Conservation (phyloP, 176 grass and related monocot genomes). For the Miscanthus lutarioriparius region DNA sequence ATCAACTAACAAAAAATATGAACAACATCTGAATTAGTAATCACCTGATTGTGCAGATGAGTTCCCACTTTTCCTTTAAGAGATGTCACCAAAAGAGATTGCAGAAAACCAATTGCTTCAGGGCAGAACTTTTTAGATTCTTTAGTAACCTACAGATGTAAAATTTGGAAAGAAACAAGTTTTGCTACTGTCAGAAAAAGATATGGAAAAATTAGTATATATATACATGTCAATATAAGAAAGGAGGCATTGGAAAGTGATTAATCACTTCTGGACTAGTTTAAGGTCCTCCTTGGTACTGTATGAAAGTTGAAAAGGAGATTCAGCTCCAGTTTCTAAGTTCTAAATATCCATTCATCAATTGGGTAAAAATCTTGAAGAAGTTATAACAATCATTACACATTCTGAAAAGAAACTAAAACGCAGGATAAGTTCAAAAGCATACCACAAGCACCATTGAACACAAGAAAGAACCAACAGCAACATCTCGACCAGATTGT, state of each 20-base stretch:
- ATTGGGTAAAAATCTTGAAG: background rate
- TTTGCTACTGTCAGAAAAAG: background rate
- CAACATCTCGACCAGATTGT: conserved; percentile 72
- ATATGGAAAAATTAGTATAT: background rate
- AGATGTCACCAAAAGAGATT: conserved; percentile 73
- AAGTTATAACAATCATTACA: conserved; percentile 11
- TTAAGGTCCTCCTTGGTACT: background rate
- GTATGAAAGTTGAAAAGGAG: background rate
- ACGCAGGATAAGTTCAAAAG: conserved; percentile 19
- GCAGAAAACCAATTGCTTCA: conserved; percentile 77
- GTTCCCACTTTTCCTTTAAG: conserved; percentile 54
- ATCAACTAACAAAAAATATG: background rate
- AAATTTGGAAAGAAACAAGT: conserved; percentile 13
- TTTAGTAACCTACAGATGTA: conserved; percentile 66
- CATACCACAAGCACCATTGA: conserved; percentile 84
- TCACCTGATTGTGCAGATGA: conserved; percentile 54
- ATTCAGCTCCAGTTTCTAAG: background rate
- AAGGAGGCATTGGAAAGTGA: background rate
- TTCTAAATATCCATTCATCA: conserved; percentile 20
- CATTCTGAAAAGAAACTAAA: background rate
- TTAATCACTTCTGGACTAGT: background rate
- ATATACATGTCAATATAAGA: background rate
- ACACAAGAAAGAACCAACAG: conserved; percentile 91
- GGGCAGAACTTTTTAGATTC: conserved; percentile 93
- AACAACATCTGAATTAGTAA: conserved; percentile 8